phyloP scores from a whole-genome alignment of 1,139 yeast species.

The Tardiomyces blankii region DNA sequence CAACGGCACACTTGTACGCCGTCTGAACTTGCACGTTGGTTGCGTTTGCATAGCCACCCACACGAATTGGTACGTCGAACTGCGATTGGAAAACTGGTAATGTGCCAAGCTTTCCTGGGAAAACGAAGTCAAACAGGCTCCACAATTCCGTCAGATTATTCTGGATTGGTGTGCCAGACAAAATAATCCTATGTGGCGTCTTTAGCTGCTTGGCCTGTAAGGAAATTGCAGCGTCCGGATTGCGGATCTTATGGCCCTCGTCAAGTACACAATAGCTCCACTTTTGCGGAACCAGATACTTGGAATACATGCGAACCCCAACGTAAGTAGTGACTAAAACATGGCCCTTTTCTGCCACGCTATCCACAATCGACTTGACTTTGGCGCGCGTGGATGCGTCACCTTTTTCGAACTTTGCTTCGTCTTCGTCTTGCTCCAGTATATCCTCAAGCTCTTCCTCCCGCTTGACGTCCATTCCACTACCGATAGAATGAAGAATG shows the following conservation, averaged over 20 bases:
- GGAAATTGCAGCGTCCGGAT: constrained; percentile 87
- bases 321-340: constrained; percentile 86
- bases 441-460: constrained; percentile 39
- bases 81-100: constrained; percentile 89
- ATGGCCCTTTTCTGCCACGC: constrained; percentile 44
- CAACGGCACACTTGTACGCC: constrained; percentile 92
- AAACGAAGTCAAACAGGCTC: constrained; percentile 91
- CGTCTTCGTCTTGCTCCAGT: constrained; percentile 35
- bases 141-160: constrained; percentile 84
- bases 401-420: constrained; percentile 23
- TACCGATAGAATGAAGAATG: constrained; percentile 83
- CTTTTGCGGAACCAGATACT: constrained; percentile 48
- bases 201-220: constrained; percentile 72
- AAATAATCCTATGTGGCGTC: constrained; percentile 71
- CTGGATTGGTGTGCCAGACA: constrained; percentile 95
- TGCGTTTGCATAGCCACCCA: constrained; percentile 99
- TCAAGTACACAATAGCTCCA: constrained; percentile 93
- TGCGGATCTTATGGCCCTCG: constrained; percentile 94
- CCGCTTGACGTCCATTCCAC: constrained; percentile 53
- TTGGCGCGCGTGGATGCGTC: neutral
- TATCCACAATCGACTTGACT: constrained; percentile 19
- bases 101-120: constrained; percentile 91
- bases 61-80: constrained; percentile 82
- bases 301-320: constrained; percentile 72
- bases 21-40: constrained; percentile 93